Conservation (phyloP, 306 rosid genomes). For the Quercus wislizeni region DNA sequence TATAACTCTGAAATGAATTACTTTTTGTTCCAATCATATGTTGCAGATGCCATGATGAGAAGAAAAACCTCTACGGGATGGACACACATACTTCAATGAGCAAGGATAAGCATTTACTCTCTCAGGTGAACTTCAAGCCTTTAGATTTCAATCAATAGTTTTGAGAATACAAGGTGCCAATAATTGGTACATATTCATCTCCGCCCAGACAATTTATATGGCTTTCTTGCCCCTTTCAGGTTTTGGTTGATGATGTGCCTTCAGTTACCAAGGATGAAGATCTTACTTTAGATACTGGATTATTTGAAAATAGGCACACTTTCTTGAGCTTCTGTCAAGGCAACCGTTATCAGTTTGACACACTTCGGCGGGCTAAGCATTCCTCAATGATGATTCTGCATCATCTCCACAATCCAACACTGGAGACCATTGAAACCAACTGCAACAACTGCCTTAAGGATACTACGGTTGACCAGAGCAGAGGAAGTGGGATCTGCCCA, state of each 20-base stretch:
- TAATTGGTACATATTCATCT: neutral
- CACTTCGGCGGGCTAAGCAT: conserved; percentile 64
- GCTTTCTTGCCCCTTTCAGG: conserved; percentile 33
- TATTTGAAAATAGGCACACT: conserved; percentile 35
- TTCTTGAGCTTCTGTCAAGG: conserved; percentile 51
- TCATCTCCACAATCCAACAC: conserved; percentile 28
- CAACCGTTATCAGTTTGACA: conserved; percentile 52
- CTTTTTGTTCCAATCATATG: conserved; percentile 8
- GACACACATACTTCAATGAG: conserved; percentile 36
- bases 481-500: no score
- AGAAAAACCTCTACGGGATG: conserved; percentile 1
- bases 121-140: conserved; percentile 29
- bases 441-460: conserved; percentile 41
- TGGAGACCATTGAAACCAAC: conserved; percentile 3
- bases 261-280: conserved; percentile 46
- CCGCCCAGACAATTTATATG: neutral
- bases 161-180: neutral
- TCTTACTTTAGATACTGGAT: conserved; percentile 28
- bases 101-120: conserved; percentile 41
- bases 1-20: neutral
- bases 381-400: conserved; percentile 58
- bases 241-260: conserved; percentile 21
- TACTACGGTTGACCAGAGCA: conserved; percentile 7
- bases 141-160: neutral
- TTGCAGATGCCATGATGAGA: conserved; percentile 23